Conservation (phyloP, 169 alveolate genomes). For the Plasmodium malariae region DNA sequence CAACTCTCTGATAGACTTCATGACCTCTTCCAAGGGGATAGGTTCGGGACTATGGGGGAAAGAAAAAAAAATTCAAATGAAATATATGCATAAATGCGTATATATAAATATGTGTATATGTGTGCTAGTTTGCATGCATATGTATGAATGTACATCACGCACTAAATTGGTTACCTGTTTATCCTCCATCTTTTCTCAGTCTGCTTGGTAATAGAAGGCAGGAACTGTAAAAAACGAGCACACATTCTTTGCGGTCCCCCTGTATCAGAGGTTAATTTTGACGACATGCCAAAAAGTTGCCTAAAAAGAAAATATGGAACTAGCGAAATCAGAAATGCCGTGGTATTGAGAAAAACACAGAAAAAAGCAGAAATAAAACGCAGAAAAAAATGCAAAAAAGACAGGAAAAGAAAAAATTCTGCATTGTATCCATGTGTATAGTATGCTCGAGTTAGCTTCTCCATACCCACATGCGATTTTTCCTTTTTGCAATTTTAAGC, state of each 20-base stretch:
- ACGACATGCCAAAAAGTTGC: constrained; percentile 46
- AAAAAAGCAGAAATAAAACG: not conserved
- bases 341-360: constrained; percentile 22
- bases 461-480: not conserved
- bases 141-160: not conserved
- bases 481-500: constrained; percentile 33
- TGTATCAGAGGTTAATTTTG: constrained; percentile 26
- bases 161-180: not conserved
- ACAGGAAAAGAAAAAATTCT: too few species aligned
- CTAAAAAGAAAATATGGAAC: constrained; percentile 76
- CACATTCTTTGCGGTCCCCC: constrained; percentile 65
- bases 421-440: not conserved
- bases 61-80: not conserved
- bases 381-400: constrained; percentile 8
- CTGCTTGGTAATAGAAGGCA: constrained; percentile 60
- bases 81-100: not conserved
- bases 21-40: constrained; percentile 73
- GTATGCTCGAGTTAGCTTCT: not conserved
- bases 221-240: constrained; percentile 24
- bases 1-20: constrained; percentile 35
- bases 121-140: not conserved
- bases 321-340: constrained; percentile 44
- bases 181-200: constrained; percentile 8
- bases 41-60: constrained; percentile 15
- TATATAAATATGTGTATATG: not conserved